Evolutionary conservation across 2,329 filamentous ascomycete genomes (phyloP).

Genomic region (Ophiosphaerella herpotricha): DNA sequence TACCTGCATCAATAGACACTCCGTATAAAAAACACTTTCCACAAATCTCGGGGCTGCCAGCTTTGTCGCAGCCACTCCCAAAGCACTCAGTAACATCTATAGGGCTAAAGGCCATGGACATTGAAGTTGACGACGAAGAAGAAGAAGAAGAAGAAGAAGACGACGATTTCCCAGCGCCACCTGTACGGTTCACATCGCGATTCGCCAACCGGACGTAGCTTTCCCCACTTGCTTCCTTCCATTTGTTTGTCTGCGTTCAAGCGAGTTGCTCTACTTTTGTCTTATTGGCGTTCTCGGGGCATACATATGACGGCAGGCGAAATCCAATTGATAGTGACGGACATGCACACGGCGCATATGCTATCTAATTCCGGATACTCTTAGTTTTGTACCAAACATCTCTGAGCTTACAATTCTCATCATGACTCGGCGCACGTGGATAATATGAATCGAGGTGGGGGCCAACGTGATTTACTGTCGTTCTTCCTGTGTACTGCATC

Average conservation of each 20-base stretch:
- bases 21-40: slow-evolving; percentile 21
- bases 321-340: background rate
- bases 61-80: slow-evolving; percentile 6
- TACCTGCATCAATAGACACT: slow-evolving; percentile 17
- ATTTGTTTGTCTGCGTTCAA: slow-evolving; percentile 33
- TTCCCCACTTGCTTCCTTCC: slow-evolving; percentile 5
- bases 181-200: slow-evolving; percentile 43
- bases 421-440: no score
- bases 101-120: slow-evolving; percentile 31
- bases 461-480: no score
- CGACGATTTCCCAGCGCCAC: slow-evolving; percentile 41
- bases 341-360: background rate
- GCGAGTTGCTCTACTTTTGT: slow-evolving; percentile 24
- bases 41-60: slow-evolving; percentile 11
- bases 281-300: slow-evolving; percentile 11
- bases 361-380: background rate
- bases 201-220: slow-evolving; percentile 17
- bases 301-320: slow-evolving; percentile 1
- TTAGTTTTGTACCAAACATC: background rate
- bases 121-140: slow-evolving; percentile 43
- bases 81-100: slow-evolving; percentile 13
- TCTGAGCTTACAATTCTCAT: background rate
- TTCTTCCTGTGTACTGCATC: no score
- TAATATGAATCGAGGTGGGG: no score
- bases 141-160: slow-evolving; percentile 39